Base-by-base conservation (phyloP, 129 eudicot species). In the Sambucus nigra region DNA sequence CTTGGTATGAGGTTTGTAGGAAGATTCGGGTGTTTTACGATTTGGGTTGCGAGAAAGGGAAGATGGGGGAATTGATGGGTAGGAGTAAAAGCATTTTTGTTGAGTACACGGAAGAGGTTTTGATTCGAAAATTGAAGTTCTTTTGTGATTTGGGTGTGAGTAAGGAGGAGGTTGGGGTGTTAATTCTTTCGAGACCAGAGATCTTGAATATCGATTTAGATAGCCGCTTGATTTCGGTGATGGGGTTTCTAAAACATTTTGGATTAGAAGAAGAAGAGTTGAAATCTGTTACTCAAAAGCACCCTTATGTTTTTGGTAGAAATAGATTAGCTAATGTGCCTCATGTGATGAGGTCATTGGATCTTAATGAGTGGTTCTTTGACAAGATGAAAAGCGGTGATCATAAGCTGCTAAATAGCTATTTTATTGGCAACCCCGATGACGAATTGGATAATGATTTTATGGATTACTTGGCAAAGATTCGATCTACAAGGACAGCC, bases 291-390 rank as follows among this genome's bases (percentile, higher is more conserved):
- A 46, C 24, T 5, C 50, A 68, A 50, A 62, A 68, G 19, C 68
- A 75, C 45, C 88, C 82, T 16, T 70, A 82, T 53, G 80, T 82
- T 22, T 70, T 87, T 48, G 96, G 94, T 55, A 73, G 69, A 68
- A 87, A 82, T 44, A 64, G 56, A 59, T 46, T 87, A 27, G 52
- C 64, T 31, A 87, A 87, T 73, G 23, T 87, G 60, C 94, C 96
- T 23, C 67, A 65, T 51, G 70, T 79, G 27, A 63, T 82, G 74
- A 76, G 76, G 68, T 64, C 94, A 7, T 52, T 87, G 72, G 69
- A 76, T 79, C 80, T 87, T 22, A 68, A 76, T 47, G 73, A 65
- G 48, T 82, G 96, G 93, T 87, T 87, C 74, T 79, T 82, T 15
- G 18, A 65, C 55, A 71, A 63, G 57, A 10, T 87, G 16, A 78